These are phyloP conservation scores for Microsporum audouinii DNA, from an alignment of 2,329 filamentous ascomycete genomes.

Conservation along the genomic window DNA sequence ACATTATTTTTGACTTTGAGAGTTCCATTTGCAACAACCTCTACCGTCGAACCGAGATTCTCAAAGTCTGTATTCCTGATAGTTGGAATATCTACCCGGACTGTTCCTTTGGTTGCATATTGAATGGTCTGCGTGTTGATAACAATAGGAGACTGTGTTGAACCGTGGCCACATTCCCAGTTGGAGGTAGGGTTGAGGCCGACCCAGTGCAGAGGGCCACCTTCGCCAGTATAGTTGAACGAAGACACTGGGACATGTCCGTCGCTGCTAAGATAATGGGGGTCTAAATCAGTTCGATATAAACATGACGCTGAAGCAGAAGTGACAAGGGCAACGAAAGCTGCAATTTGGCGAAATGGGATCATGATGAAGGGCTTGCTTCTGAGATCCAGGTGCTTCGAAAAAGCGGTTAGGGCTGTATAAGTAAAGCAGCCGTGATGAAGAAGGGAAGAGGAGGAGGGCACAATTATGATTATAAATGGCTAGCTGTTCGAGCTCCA, in stretches of 20 bases:
- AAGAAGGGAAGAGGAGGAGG: background rate
- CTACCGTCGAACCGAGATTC: conserved; percentile 38
- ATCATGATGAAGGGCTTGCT: background rate
- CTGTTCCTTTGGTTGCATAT: background rate
- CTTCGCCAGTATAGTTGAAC: background rate
- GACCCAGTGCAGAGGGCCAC: background rate
- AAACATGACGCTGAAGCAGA: background rate
- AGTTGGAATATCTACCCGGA: background rate
- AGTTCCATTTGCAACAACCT: conserved; percentile 43
- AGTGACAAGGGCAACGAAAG: background rate
- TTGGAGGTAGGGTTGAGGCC: background rate
- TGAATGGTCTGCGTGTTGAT: background rate
- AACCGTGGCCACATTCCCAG: background rate
- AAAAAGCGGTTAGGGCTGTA: background rate
- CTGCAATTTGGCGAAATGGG: background rate
- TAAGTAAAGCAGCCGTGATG: background rate
- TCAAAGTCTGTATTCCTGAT: conserved; percentile 26
- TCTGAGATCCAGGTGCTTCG: background rate
- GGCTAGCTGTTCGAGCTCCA: background rate
- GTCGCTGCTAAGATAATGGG: background rate
- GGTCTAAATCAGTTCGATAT: background rate
- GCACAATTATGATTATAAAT: background rate
- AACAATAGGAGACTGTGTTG: background rate
- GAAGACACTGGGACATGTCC: background rate
- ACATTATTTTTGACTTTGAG: conserved; percentile 30